phyloP scores from a whole-genome alignment of 331 rosid genomes.

The Stylosanthes scabra region DNA sequence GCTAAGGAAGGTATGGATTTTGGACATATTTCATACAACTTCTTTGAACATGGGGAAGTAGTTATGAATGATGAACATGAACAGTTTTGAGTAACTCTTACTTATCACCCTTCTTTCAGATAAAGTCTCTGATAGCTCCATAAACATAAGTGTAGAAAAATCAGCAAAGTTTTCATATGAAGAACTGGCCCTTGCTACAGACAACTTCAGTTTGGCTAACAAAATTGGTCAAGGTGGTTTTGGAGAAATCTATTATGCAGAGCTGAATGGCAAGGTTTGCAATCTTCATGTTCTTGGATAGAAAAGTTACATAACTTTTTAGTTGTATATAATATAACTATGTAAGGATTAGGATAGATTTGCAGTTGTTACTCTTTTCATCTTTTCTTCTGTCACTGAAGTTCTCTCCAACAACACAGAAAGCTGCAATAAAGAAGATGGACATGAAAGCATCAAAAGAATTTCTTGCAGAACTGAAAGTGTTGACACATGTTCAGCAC shows the following conservation, averaged over 20 bases:
- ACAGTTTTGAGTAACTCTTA: neutral
- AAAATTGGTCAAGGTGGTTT: conserved; percentile 95
- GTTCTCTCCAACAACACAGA: conserved; percentile 50
- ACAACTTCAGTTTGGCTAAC: conserved; percentile 69
- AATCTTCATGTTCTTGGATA: neutral
- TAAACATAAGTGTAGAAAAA: conserved; percentile 59
- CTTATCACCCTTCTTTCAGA: conserved; percentile 33
- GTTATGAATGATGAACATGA: neutral
- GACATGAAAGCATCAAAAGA: conserved; percentile 84
- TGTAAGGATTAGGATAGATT: conserved; percentile 12
- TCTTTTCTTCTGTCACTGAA: conserved; percentile 16
- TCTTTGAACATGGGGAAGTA: neutral
- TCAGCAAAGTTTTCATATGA: conserved; percentile 76
- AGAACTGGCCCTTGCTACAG: conserved; percentile 82
- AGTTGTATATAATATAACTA: neutral
- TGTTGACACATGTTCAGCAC: conserved; percentile 88
- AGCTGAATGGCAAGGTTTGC: conserved; percentile 93
- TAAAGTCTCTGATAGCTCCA: conserved; percentile 46
- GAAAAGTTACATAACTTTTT: conserved; percentile 9
- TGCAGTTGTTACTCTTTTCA: neutral
- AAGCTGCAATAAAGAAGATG: conserved; percentile 96
- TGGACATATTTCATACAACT: neutral
- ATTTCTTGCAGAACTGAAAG: conserved; percentile 87
- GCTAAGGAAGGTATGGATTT: conserved; percentile 34
- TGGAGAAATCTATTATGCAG: conserved; percentile 86